Percentiles rank a stretch among this genome's conserved stretches.
These are phyloP conservation scores for Cyclostephanos tholiformis DNA, from an alignment of 108 stramenopile genomes.

Conservation along the genomic window DNA sequence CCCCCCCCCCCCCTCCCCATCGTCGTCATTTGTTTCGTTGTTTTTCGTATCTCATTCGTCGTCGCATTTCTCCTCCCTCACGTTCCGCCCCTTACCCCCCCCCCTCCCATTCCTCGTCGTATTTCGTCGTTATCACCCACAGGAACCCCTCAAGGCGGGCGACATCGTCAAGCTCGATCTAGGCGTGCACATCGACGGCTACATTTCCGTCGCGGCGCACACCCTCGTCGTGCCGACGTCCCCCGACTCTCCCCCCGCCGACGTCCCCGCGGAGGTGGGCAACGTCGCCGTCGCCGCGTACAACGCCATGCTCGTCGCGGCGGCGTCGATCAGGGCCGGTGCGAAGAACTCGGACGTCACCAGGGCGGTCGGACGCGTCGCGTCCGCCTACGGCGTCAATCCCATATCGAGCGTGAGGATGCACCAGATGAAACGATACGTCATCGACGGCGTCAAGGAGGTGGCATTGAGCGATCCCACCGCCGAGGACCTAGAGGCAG, in stretches of 20 bases:
- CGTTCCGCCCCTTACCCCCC: conserved; percentile 54
- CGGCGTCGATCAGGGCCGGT: conserved; percentile 88
- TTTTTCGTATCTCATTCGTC: background rate
- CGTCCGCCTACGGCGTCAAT: conserved; percentile 92
- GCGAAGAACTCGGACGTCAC: conserved; percentile 92
- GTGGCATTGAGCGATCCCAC: conserved; percentile 82
- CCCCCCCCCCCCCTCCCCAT: too few relatives aligned
- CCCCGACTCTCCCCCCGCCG: conserved; percentile 59
- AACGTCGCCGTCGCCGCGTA: conserved; percentile 94
- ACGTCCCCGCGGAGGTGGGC: conserved; percentile 59
- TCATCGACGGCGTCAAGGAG: conserved; percentile 96
- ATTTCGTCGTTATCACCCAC: conserved; percentile 17
- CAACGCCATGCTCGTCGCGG: conserved; percentile 96
- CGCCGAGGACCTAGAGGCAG: conserved; percentile 76
- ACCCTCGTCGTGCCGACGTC: conserved; percentile 86
- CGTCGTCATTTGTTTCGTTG: too few relatives aligned
- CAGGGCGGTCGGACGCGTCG: conserved; percentile 89
- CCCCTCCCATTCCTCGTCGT: conserved; percentile 61
- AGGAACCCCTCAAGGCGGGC: conserved; percentile 87
- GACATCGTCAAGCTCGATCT: conserved; percentile 99
- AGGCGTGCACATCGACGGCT: conserved; percentile 99
- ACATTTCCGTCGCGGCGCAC: conserved; percentile 97
- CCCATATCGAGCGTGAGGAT: conserved; percentile 93
- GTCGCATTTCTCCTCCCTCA: conserved; percentile 13
- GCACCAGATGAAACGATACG: conserved; percentile 99